Conservation (phyloP, 2,329 filamentous ascomycete species). For the Shiraia sp. region DNA sequence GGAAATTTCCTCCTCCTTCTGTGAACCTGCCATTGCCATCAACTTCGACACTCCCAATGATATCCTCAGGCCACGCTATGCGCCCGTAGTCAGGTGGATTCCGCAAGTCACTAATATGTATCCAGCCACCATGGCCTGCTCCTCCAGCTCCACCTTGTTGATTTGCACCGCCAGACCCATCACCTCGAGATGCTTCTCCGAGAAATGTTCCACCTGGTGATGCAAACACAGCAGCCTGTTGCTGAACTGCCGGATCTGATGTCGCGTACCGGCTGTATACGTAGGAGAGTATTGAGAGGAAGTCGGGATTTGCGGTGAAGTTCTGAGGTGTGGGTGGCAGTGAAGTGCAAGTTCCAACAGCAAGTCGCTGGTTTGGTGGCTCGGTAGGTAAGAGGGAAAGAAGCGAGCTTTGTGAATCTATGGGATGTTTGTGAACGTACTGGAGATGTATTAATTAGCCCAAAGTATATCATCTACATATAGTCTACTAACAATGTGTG, state of each 20-base stretch:
- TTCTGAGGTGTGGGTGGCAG: slow-evolving; percentile 61
- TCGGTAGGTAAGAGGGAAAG: slow-evolving; percentile 61
- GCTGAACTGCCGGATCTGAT: slow-evolving; percentile 60
- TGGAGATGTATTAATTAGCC: slow-evolving; percentile 24
- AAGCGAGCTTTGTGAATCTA: slow-evolving; percentile 47
- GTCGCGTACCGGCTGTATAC: slow-evolving; percentile 59
- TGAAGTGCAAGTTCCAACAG: slow-evolving; percentile 58
- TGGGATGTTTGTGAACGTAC: slow-evolving; percentile 56
- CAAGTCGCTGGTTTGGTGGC: slow-evolving; percentile 57
- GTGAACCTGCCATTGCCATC: slow-evolving; percentile 62
- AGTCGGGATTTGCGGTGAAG: slow-evolving; percentile 60
- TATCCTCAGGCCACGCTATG: slow-evolving; percentile 69
- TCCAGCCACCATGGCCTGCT: slow-evolving; percentile 62
- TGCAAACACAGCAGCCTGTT: slow-evolving; percentile 63
- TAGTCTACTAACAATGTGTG: slow-evolving; percentile 43
- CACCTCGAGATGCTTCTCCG: slow-evolving; percentile 47
- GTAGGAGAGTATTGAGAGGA: slow-evolving; percentile 60
- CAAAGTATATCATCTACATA: neutral
- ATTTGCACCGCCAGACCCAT: slow-evolving; percentile 59
- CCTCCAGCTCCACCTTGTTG: slow-evolving; percentile 63
- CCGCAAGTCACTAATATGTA: slow-evolving; percentile 64
- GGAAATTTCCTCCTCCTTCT: slow-evolving; percentile 60
- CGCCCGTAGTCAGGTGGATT: slow-evolving; percentile 65
- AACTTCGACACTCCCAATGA: slow-evolving; percentile 67
- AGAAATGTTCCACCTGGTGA: slow-evolving; percentile 61